Evolutionary conservation across 2,329 filamentous ascomycete genomes (phyloP), one percentile per base, ranked within the genome.

Genomic region (Phyllosticta ampelicida): DNA sequence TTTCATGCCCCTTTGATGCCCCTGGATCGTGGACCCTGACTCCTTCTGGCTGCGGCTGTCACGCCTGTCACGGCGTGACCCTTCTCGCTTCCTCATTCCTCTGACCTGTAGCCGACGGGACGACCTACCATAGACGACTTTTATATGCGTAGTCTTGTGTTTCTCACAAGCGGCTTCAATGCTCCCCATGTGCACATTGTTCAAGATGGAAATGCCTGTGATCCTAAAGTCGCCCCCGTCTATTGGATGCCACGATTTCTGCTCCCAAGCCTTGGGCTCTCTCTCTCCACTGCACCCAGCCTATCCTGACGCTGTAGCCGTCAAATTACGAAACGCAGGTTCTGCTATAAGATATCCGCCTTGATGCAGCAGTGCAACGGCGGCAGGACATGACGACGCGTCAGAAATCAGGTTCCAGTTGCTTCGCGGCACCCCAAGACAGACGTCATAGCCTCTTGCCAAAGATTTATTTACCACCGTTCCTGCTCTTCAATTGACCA

Each of bases 11-110:
- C 11, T 36, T 13, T 11, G 30, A 4, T 21, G 51, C 51, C 18
- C 30, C 55, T 53, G 48, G n/a, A 52, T 50, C 23, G 23, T 20
- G 36, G 51, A 58, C 55, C 55, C 55, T 58, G 55, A 57, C 9
- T 20, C 20, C 50, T 26, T 44, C 54, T 28, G 16, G 49, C 23
- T 28, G 54, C 48, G 44, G 44, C 48, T n/a, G 52, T 21, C 29
- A 20, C 11, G 16, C 18, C 16, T 56, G 48, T 26, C 23, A 26
- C 23, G 23, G 23, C 23, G 23, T 3, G 23, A 26, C 23, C 23
- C 23, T 26, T 26, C 23, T 26, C 23, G 23, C 23, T 26, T 26
- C 23, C 23, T 26, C 23, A 26, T 26, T 26, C 23, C 23, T 26
- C 23, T 26, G 3, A 4, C 8, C 23, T 8, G 23, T 4, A 3